A percentile compares a stretch with the other conserved stretches of the same genome.
phyloP scores from a whole-genome alignment of 1,284 basidiomycete genomes.

The Melampsora americana region DNA sequence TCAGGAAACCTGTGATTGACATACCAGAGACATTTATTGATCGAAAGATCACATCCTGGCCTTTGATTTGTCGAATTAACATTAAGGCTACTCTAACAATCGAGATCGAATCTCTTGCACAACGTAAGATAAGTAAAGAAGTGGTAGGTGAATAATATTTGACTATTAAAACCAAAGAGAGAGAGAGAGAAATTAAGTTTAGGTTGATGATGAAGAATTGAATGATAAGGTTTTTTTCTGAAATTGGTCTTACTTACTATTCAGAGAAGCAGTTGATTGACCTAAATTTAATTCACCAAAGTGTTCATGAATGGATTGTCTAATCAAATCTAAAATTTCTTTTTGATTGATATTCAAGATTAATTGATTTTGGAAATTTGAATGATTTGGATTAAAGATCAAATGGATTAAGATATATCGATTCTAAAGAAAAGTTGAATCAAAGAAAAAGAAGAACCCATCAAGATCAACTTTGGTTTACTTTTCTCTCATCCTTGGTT shows the following conservation, averaged over 20 bases:
- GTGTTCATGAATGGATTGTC: neutral
- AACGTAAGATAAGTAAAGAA: constrained; percentile 1
- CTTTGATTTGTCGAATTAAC: neutral
- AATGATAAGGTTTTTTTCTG: too few relatives aligned
- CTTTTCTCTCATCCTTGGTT: neutral
- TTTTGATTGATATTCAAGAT: neutral
- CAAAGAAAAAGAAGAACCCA: neutral
- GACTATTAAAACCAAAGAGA: neutral
- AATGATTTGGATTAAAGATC: too few relatives aligned
- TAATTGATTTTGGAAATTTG: too few relatives aligned
- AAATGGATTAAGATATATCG: neutral
- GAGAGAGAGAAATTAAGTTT: too few relatives aligned
- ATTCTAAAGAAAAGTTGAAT: neutral
- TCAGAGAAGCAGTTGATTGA: neutral
- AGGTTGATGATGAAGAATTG: too few relatives aligned
- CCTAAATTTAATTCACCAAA: neutral
- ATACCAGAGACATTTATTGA: neutral
- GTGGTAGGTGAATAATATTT: neutral
- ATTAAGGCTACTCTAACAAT: neutral
- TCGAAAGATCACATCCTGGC: neutral
- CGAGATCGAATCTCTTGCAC: neutral
- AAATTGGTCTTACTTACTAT: too few relatives aligned
- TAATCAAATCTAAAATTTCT: neutral
- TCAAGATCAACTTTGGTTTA: neutral
- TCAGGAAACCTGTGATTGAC: neutral